These are phyloP conservation scores for Phialocephala sp. DNA, from an alignment of 2,329 filamentous ascomycete species.

Conservation along the genomic window DNA sequence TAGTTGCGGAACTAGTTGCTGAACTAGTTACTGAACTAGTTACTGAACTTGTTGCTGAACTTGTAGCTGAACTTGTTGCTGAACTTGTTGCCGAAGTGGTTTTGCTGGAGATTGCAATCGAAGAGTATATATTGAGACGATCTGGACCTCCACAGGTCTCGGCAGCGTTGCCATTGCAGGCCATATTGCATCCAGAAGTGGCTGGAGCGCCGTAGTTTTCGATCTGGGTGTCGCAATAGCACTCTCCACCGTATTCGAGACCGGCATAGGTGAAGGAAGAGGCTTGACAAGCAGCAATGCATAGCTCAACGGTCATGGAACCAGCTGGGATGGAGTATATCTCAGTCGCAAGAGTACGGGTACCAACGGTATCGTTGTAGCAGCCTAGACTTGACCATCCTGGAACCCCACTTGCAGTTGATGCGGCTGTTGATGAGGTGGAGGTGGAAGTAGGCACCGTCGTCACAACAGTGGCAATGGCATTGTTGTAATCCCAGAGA, in stretches of 20 bases:
- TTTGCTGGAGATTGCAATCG: too few species aligned
- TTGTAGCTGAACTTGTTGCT: too few species aligned
- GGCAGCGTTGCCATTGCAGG: constrained; percentile 36
- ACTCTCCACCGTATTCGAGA: constrained; percentile 42
- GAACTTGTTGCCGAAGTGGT: too few species aligned
- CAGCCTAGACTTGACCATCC: too few species aligned
- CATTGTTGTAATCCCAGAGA: constrained; percentile 9
- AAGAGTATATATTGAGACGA: constrained; percentile 33
- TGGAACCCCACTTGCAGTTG: too few species aligned
- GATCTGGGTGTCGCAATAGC: constrained; percentile 34
- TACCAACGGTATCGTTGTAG: constrained; percentile 32
- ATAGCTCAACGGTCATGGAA: constrained; percentile 33
- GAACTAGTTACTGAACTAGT: constrained; percentile 17
- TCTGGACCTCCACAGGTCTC: constrained; percentile 43
- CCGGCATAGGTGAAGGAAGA: constrained; percentile 40
- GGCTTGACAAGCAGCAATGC: constrained; percentile 42
- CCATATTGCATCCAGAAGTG: constrained; percentile 42
- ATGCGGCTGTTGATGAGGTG: too few species aligned
- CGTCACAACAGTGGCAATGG: neutral
- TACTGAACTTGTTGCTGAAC: neutral
- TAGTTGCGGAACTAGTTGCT: constrained; percentile 20
- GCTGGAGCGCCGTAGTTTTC: constrained; percentile 17
- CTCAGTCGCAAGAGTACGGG: constrained; percentile 28
- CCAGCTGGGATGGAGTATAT: constrained; percentile 26
- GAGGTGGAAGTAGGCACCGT: neutral